Evolutionary conservation across 257 asterid genomes (phyloP), one percentile per base, ranked within the genome.

Genomic region (Rhazya stricta): DNA sequence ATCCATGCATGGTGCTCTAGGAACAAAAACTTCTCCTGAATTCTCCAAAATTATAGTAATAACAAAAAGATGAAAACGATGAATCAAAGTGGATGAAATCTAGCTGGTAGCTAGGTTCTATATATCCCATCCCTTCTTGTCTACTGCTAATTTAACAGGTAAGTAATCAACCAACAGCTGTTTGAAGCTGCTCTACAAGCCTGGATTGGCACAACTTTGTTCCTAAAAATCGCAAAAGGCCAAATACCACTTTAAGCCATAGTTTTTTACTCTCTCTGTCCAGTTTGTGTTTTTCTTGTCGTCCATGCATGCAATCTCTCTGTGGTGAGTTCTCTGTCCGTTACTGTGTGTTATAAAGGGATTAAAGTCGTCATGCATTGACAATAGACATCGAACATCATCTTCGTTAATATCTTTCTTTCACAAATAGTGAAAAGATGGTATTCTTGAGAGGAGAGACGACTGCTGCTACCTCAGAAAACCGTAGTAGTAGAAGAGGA

Each of bases 221-320:
- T 9, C 50, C 34, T 6, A 29, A 32, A 46, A 48, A 21, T 30
- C 2, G 15, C 5, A 51, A 75, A 75, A 6, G n/a, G 10, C 51
- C 73, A 51, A 66, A 48, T 41, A 4, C 34, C 11, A 75, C 43
- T 75, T 75, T 63, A 50, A 34, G 56, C 71, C 66, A 23, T 48
- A 23, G 29, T 15, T 46, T 15, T 46, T 36, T 36, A 25, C 72
- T 61, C 16, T 63, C 66, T 65, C 57, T 75, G 67, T 51, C 43
- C 11, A 65, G 8, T 3, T 27, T 46, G 72, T 18, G 78, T 30
- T 67, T 75, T 48, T 65, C 43, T 23, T 65, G 65, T 50, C 57
- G 51, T 29, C 67, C 67, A 65, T 75, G 78, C 32, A 75, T 34
- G 66, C 43, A 23, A 7, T 0, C 25, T 30, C 43, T 41, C 48